Conservation (phyloP, 2,329 filamentous ascomycete species). For the Colletotrichum sp. region DNA sequence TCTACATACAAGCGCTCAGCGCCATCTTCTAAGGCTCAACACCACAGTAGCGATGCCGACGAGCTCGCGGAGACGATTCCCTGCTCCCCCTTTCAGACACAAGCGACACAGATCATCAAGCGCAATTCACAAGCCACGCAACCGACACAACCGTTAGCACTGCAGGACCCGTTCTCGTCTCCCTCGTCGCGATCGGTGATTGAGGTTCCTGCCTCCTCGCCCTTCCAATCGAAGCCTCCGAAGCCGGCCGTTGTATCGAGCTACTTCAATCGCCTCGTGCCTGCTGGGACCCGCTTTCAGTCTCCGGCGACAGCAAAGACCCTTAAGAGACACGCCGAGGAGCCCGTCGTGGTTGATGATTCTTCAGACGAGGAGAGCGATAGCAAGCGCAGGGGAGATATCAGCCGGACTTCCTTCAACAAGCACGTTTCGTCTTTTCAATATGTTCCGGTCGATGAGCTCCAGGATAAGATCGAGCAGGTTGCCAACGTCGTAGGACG, state of each 20-base stretch:
- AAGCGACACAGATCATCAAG: slow-evolving; percentile 48
- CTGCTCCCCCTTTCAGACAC: slow-evolving; percentile 47
- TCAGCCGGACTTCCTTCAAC: slow-evolving; percentile 64
- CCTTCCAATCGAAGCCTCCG: slow-evolving; percentile 49
- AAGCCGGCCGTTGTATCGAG: slow-evolving; percentile 15
- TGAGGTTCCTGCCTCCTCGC: slow-evolving; percentile 91
- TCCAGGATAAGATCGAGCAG: slow-evolving; percentile 35
- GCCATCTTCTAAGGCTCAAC: background rate
- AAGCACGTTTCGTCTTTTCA: slow-evolving; percentile 41
- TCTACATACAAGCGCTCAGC: background rate
- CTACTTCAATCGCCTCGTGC: slow-evolving; percentile 67
- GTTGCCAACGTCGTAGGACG: slow-evolving; percentile 40
- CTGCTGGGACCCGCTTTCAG: slow-evolving; percentile 75
- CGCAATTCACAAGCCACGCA: slow-evolving; percentile 27
- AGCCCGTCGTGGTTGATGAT: slow-evolving; percentile 54
- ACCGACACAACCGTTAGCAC: slow-evolving; percentile 23
- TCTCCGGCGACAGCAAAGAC: slow-evolving; percentile 41
- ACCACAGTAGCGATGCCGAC: slow-evolving; percentile 42
- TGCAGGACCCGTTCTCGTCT: slow-evolving; percentile 37
- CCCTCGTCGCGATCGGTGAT: slow-evolving; percentile 55
- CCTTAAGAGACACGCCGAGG: slow-evolving; percentile 40
- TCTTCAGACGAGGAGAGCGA: slow-evolving; percentile 53
- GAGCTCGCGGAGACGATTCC: slow-evolving; percentile 53
- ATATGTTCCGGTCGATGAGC: slow-evolving; percentile 56
- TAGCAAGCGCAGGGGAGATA: slow-evolving; percentile 61